Conservation (phyloP, 1,139 yeast genomes). For the Yamadazyma epiphylla region DNA sequence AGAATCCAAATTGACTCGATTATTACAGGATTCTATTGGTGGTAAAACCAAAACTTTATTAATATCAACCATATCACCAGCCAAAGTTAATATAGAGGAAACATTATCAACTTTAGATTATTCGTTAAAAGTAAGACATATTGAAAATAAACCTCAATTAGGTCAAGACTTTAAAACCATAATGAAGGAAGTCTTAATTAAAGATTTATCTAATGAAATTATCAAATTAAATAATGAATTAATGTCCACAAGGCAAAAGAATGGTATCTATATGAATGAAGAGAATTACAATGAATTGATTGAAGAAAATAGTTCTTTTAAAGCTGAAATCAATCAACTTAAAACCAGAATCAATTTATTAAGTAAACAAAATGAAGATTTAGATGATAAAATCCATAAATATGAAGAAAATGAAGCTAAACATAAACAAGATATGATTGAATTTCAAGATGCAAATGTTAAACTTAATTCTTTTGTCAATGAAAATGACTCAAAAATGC, state of each 20-base stretch:
- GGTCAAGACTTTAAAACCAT: conserved; percentile 51
- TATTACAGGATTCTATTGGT: conserved; percentile 79
- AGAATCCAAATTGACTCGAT: conserved; percentile 76
- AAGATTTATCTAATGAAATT: conserved; percentile 55
- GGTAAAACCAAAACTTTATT: conserved; percentile 78
- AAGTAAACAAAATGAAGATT: neutral
- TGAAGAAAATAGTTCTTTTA: conserved; percentile 13
- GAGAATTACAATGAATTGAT: conserved; percentile 51
- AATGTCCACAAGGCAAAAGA: conserved; percentile 56
- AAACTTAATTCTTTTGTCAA: conserved; percentile 1
- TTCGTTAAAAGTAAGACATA: conserved; percentile 77
- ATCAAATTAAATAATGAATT: conserved; percentile 55
- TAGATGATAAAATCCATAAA: conserved; percentile 4
- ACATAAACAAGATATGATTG: conserved; percentile 3
- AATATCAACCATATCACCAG: conserved; percentile 82
- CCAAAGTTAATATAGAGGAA: conserved; percentile 68
- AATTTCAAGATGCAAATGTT: conserved; percentile 1
- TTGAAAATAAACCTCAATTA: conserved; percentile 66
- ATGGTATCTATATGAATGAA: conserved; percentile 61
- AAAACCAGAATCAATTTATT: conserved; percentile 8
- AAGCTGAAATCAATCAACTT: conserved; percentile 12
- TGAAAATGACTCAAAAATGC: conserved; percentile 3
- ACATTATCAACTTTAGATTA: conserved; percentile 81
- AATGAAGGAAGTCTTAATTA: conserved; percentile 56
- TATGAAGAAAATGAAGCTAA: conserved; percentile 6